phyloP scores from a whole-genome alignment of 192 early-diverging fungal genomes.

The Funneliformis mosseae region DNA sequence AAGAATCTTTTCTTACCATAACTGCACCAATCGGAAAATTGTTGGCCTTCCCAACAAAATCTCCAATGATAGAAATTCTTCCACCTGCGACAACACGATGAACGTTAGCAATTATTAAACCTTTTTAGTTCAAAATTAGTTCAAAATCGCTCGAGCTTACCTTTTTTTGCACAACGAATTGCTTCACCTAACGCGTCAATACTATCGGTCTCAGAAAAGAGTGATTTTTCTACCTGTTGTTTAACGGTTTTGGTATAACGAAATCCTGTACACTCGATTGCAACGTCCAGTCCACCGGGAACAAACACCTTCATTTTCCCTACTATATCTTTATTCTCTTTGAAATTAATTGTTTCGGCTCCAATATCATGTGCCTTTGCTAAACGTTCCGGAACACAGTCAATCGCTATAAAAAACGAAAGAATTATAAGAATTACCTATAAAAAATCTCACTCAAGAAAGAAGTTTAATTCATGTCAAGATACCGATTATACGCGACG shows the following conservation, averaged over 20 bases:
- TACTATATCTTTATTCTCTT: conserved; percentile 36
- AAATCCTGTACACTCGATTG: conserved; percentile 57
- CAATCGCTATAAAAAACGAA: conserved; percentile 41
- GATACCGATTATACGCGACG: conserved; percentile 41
- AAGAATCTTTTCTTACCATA: too few species aligned
- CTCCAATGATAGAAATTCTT: too few species aligned
- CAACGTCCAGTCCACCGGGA: conserved; percentile 52
- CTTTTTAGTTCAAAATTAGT: too few species aligned
- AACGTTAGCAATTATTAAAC: too few species aligned
- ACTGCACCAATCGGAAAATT: too few species aligned
- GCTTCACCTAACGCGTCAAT: too few species aligned
- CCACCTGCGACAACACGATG: too few species aligned
- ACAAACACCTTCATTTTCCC: conserved; percentile 37
- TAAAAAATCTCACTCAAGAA: neutral
- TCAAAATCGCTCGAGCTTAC: too few species aligned
- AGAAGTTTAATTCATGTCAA: neutral
- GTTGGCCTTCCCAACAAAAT: too few species aligned
- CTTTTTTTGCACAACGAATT: too few species aligned
- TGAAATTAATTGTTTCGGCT: conserved; percentile 37
- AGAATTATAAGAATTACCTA: too few species aligned
- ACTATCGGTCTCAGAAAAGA: too few species aligned
- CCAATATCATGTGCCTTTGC: conserved; percentile 37
- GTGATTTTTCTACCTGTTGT: conserved; percentile 40
- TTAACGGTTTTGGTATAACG: conserved; percentile 56
- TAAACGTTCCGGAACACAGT: conserved; percentile 44